Evolutionary conservation across 176 grass and related monocot genomes (phyloP).

Genomic region (Musa beccarii): DNA sequence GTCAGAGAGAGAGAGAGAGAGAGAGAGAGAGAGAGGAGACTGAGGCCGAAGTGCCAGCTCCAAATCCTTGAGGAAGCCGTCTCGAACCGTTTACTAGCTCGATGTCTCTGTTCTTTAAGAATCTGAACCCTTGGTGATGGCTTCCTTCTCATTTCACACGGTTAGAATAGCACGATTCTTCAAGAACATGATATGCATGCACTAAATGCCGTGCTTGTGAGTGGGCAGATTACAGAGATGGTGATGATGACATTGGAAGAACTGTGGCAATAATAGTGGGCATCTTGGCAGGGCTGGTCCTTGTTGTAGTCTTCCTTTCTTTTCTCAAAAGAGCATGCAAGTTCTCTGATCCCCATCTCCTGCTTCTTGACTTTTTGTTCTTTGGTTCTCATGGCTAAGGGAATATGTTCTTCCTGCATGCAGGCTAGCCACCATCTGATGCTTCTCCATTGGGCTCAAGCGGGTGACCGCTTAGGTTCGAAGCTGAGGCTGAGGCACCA

Average conservation of each 20-base stretch:
- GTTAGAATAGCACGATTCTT: too few relatives aligned
- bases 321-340: conserved; percentile 62
- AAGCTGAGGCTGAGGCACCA: too few relatives aligned
- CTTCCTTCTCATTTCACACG: too few relatives aligned
- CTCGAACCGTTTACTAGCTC: too few relatives aligned
- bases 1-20: too few relatives aligned
- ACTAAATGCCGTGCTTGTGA: not conserved
- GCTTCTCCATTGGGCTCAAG: not conserved
- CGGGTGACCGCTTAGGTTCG: too few relatives aligned
- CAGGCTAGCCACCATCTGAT: conserved; percentile 9
- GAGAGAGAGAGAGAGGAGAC: too few relatives aligned
- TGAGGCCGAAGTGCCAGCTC: too few relatives aligned
- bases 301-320: conserved; percentile 69
- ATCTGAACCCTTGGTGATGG: too few relatives aligned
- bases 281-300: conserved; percentile 51
- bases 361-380: not conserved
- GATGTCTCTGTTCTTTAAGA: too few relatives aligned
- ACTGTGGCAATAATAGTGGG: conserved; percentile 67
- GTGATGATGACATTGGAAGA: conserved; percentile 50
- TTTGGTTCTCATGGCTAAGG: not conserved
- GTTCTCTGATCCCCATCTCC: not conserved
- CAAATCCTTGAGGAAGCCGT: too few relatives aligned
- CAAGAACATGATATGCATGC: too few relatives aligned
- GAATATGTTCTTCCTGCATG: not conserved
- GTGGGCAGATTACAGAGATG: conserved; percentile 33